Evolutionary conservation across 306 rosid species (phyloP).

Genomic region (Quercus bicolor): DNA sequence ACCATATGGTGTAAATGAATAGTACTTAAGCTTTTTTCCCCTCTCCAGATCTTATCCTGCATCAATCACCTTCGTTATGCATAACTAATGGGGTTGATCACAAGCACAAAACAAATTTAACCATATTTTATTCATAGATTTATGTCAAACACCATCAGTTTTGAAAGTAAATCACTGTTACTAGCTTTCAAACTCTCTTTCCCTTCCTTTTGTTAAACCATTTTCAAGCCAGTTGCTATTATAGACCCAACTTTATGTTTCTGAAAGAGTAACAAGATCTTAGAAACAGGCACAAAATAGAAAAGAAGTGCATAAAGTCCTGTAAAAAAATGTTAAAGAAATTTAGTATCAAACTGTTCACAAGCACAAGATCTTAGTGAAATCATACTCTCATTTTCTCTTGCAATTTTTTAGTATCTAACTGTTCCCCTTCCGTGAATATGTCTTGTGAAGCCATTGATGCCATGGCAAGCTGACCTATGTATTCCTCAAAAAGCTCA

Average conservation of each 20-base stretch:
- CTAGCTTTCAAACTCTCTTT: background rate
- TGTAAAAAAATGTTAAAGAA: background rate
- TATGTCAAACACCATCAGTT: background rate
- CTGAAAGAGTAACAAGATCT: background rate
- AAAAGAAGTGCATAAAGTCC: background rate
- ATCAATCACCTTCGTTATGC: background rate
- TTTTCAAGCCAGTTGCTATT: background rate
- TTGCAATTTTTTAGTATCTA: constrained; percentile 81
- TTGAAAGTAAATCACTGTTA: background rate
- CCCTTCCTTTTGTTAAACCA: background rate
- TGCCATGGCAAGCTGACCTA: constrained; percentile 97
- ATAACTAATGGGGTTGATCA: background rate
- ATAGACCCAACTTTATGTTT: background rate
- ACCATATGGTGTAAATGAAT: no score
- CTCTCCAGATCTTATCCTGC: no score
- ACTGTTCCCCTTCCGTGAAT: constrained; percentile 80
- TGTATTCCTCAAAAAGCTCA: constrained; percentile 97
- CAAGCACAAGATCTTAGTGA: background rate
- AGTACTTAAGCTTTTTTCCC: no score
- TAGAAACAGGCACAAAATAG: background rate
- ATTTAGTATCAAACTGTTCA: constrained; percentile 78
- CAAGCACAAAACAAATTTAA: background rate
- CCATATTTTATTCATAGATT: background rate
- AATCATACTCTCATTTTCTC: constrained; percentile 85
- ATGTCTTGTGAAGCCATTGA: constrained; percentile 96